These are phyloP conservation scores for Taphrina wiesneri DNA, from an alignment of 1,139 yeast species.

Conservation along the genomic window DNA sequence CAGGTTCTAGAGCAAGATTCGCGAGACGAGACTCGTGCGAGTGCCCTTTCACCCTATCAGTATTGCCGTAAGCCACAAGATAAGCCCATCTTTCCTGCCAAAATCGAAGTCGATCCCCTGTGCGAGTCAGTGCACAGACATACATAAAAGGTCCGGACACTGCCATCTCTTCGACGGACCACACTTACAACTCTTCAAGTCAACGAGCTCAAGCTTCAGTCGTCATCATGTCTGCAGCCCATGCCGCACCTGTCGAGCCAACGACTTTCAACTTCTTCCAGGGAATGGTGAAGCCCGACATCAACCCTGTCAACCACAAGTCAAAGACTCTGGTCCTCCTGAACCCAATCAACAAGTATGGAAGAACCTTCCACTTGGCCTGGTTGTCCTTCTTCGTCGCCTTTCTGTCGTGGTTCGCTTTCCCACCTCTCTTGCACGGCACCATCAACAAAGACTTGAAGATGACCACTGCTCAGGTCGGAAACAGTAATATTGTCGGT, in stretches of 20 bases:
- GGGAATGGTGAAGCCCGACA: slow-evolving; percentile 40
- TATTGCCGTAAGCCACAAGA: slow-evolving; percentile 4
- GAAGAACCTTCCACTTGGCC: slow-evolving; percentile 44
- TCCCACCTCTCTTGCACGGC: slow-evolving; percentile 45
- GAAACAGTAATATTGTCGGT: slow-evolving; percentile 46
- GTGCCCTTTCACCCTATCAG: not conserved
- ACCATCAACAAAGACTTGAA: slow-evolving; percentile 43
- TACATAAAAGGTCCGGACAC: not conserved
- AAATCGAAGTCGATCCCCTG: not conserved
- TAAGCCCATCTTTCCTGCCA: not conserved
- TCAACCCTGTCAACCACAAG: slow-evolving; percentile 45
- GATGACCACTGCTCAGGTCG: slow-evolving; percentile 44
- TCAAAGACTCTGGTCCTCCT: slow-evolving; percentile 44
- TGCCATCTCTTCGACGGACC: not conserved
- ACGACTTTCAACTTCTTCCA: slow-evolving; percentile 7
- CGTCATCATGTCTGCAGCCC: slow-evolving; percentile 7
- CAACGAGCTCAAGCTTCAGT: not conserved
- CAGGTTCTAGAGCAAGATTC: not conserved
- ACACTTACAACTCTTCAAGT: not conserved
- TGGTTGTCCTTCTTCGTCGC: slow-evolving; percentile 48
- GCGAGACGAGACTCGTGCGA: not conserved
- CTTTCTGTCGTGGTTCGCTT: slow-evolving; percentile 48
- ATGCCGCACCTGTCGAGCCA: not conserved
- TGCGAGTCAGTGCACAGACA: not conserved
- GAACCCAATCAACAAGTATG: slow-evolving; percentile 43